These are phyloP conservation scores for Backusella tarrabulga DNA, from an alignment of 192 early-diverging fungal species.

Conservation along the genomic window DNA sequence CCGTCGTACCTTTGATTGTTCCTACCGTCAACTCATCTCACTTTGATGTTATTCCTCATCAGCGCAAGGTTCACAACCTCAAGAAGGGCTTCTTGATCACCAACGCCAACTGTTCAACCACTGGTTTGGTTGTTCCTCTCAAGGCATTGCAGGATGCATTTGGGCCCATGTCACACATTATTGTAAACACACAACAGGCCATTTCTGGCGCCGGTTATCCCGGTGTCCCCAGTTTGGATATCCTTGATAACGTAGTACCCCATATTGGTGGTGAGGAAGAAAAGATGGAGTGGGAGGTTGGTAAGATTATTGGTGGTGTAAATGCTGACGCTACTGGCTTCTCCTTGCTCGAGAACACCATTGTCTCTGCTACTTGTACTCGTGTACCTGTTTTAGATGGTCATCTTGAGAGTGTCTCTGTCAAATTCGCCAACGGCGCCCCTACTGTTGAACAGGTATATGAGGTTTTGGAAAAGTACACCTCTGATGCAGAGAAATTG, in stretches of 20 bases:
- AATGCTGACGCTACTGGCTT: conserved; percentile 50
- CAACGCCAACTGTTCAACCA: conserved; percentile 99
- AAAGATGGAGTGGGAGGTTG: conserved; percentile 94
- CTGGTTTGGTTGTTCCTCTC: conserved; percentile 88
- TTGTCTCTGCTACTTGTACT: conserved; percentile 94
- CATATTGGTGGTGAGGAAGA: conserved; percentile 94
- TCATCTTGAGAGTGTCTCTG: conserved; percentile 86
- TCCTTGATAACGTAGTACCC: conserved; percentile 95
- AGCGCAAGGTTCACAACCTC: conserved; percentile 58
- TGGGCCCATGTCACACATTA: conserved; percentile 77
- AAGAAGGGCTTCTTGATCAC: conserved; percentile 89
- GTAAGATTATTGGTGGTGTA: conserved; percentile 87
- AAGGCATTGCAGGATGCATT: conserved; percentile 90
- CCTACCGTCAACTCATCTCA: conserved; percentile 91
- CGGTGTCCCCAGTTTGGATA: conserved; percentile 92
- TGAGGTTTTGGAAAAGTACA: conserved; percentile 69
- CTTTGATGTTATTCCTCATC: conserved; percentile 77
- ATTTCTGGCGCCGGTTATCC: conserved; percentile 98
- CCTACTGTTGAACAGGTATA: conserved; percentile 80
- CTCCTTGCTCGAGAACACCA: conserved; percentile 51
- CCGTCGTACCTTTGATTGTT: conserved; percentile 89
- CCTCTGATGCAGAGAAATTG: conserved; percentile 78
- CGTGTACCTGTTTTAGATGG: conserved; percentile 97
- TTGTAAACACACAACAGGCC: conserved; percentile 94
- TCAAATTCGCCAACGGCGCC: conserved; percentile 75